A percentile compares a stretch with the other conserved stretches of the same genome.
Evolutionary conservation across 495 filamentous ascomycete species (phyloP).

Genomic region (Tuber melanosporum): DNA sequence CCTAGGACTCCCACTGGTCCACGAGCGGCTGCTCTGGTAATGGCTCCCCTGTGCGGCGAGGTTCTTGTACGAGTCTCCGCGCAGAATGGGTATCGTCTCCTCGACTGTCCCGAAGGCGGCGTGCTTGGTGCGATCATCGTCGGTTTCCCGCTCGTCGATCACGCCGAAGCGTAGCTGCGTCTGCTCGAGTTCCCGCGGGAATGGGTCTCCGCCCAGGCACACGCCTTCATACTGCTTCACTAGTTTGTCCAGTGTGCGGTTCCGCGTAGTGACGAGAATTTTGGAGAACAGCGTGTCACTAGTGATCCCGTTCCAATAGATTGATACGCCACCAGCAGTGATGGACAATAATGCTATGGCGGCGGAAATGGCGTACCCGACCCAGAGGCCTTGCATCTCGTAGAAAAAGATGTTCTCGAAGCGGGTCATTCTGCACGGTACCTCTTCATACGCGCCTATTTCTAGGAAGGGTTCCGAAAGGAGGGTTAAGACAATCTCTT

Average conservation of each 20-base stretch:
- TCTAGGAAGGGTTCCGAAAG: conserved; percentile 43
- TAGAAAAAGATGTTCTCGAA: conserved; percentile 43
- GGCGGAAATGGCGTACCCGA: conserved; percentile 44
- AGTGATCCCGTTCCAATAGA: conserved; percentile 42
- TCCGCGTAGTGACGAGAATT: conserved; percentile 46
- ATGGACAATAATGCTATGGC: conserved; percentile 36
- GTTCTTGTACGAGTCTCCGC: conserved; percentile 25
- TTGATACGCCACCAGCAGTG: conserved; percentile 40
- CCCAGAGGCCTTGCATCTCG: conserved; percentile 40
- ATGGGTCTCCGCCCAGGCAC: conserved; percentile 45
- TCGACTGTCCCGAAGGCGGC: conserved; percentile 28
- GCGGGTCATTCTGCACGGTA: conserved; percentile 35
- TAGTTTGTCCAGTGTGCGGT: conserved; percentile 43
- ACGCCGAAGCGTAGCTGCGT: conserved; percentile 45
- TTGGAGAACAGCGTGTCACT: conserved; percentile 46
- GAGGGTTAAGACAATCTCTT: conserved; percentile 45
- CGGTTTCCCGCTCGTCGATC: conserved; percentile 26
- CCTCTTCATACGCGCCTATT: conserved; percentile 24
- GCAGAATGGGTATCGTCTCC: conserved; percentile 27
- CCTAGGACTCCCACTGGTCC: conserved; percentile 41
- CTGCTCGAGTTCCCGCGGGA: conserved; percentile 42
- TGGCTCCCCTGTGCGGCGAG: conserved; percentile 22
- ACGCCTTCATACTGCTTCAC: conserved; percentile 41
- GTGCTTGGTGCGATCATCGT: conserved; percentile 24
- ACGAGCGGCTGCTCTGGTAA: conserved; percentile 37